phyloP scores from a whole-genome alignment of 306 rosid genomes.

The Begonia loranthoides region DNA sequence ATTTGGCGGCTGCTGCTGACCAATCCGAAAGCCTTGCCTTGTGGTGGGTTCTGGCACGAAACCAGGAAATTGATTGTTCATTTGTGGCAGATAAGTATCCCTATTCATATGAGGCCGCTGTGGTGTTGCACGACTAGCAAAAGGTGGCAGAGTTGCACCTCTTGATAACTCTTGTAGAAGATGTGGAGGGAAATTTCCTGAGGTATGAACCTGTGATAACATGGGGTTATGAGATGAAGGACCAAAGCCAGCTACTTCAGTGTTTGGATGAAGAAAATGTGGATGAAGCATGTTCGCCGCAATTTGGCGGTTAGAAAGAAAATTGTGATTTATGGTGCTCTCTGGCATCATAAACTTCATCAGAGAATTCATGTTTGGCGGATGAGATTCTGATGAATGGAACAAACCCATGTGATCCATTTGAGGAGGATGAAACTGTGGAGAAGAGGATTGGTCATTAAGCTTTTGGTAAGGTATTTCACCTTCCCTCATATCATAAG shows the following conservation, averaged over 20 bases:
- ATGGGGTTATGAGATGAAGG: constrained; percentile 52
- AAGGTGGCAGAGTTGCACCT: constrained; percentile 34
- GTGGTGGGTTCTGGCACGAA: constrained; percentile 53
- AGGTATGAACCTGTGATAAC: constrained; percentile 64
- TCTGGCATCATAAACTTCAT: constrained; percentile 51
- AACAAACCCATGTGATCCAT: constrained; percentile 37
- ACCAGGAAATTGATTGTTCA: constrained; percentile 40
- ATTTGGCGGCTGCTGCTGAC: constrained; percentile 39
- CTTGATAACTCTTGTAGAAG: constrained; percentile 55
- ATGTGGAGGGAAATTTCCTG: constrained; percentile 50
- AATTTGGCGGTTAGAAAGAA: constrained; percentile 52
- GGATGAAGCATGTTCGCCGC: constrained; percentile 58
- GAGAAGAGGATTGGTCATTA: constrained; percentile 37
- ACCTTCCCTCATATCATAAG: constrained; percentile 51
- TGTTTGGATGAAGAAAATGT: constrained; percentile 50
- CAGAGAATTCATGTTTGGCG: constrained; percentile 41
- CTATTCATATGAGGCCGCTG: constrained; percentile 34
- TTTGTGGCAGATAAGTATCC: constrained; percentile 19
- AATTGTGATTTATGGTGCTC: constrained; percentile 35
- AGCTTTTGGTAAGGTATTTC: constrained; percentile 52
- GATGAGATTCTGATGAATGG: constrained; percentile 56
- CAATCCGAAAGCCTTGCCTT: constrained; percentile 50
- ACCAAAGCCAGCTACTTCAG: constrained; percentile 48
- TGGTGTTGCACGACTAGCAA: constrained; percentile 22
- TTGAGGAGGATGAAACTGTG: constrained; percentile 48